phyloP scores from a whole-genome alignment of 805 yeast species.

The Wickerhamomyces silvicola region DNA sequence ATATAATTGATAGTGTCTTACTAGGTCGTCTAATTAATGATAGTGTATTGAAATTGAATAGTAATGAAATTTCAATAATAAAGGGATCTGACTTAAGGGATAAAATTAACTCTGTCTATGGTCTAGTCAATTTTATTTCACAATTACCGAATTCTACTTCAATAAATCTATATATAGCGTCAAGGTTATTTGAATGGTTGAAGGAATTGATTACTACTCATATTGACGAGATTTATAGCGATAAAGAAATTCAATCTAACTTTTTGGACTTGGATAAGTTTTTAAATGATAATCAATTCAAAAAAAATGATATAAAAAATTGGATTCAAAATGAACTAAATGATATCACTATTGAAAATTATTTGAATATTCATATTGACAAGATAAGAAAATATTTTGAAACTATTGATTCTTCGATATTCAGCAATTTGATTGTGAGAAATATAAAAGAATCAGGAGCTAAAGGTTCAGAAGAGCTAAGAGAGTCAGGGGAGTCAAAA shows the following conservation, averaged over 20 bases:
- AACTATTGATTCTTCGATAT: constrained; percentile 1
- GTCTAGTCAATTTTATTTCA: constrained; percentile 14
- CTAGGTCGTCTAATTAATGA: constrained; percentile 7
- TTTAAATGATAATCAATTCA: constrained; percentile 10
- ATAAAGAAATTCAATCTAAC: constrained; percentile 5
- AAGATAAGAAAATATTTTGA: constrained; percentile 9
- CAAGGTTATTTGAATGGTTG: constrained; percentile 16
- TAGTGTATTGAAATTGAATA: constrained; percentile 2
- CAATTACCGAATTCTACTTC: constrained; percentile 9
- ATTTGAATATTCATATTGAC: constrained; percentile 15
- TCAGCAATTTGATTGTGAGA: constrained; percentile 1
- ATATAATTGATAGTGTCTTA: constrained; percentile 11
- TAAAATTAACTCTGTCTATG: constrained; percentile 16
- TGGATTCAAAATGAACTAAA: constrained; percentile 19
- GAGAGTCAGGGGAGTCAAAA: not conserved
- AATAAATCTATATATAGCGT: constrained; percentile 17
- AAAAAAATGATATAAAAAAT: constrained; percentile 14
- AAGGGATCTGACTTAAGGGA: too few relatives aligned
- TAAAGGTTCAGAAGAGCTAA: not conserved
- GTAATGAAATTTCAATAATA: constrained; percentile 3
- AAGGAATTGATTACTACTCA: constrained; percentile 13
- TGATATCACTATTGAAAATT: constrained; percentile 15
- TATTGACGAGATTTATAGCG: constrained; percentile 11
- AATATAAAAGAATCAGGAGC: too few relatives aligned
- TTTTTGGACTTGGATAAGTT: constrained; percentile 14